phyloP scores from a whole-genome alignment of 768 basidiomycete species.

The Kwoniella mangroviensis region DNA sequence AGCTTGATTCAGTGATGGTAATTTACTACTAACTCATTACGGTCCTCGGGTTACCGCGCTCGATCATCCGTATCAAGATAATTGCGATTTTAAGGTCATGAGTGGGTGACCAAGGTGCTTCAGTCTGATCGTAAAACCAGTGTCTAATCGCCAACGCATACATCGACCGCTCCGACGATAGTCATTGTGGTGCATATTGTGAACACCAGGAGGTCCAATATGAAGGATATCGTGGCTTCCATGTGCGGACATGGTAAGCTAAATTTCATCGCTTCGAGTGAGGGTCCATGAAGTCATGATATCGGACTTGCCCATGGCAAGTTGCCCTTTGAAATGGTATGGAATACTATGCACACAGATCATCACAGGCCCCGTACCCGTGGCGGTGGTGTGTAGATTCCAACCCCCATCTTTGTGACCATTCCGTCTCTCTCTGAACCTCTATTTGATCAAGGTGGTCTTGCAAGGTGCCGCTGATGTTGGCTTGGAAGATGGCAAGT shows the following conservation, averaged over 20 bases:
- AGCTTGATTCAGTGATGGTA: not conserved
- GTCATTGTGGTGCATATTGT: slow-evolving; percentile 3
- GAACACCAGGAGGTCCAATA: not conserved
- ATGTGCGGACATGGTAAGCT: too few species aligned
- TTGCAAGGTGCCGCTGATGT: not conserved
- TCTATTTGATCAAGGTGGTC: not conserved
- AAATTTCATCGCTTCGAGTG: not conserved
- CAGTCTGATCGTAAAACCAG: slow-evolving; percentile 8
- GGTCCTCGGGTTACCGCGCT: not conserved
- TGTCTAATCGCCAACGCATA: not conserved
- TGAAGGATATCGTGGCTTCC: slow-evolving; percentile 8
- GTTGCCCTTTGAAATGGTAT: slow-evolving; percentile 6
- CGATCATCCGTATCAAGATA: slow-evolving; percentile 4
- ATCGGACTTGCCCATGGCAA: not conserved
- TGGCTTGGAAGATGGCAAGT: too few species aligned
- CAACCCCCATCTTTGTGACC: slow-evolving; percentile 13
- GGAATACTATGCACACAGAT: slow-evolving; percentile 7
- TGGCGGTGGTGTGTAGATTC: slow-evolving; percentile 5
- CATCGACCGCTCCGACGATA: slow-evolving; percentile 12
- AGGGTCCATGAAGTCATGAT: not conserved
- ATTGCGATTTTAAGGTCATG: not conserved
- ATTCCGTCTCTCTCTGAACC: slow-evolving; percentile 9
- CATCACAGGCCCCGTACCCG: slow-evolving; percentile 12
- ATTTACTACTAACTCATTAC: not conserved
- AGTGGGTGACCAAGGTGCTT: slow-evolving; percentile 11